Percentiles rank a stretch among this genome's conserved stretches.
Evolutionary conservation across 257 asterid genomes (phyloP).

Genomic region (Paraleonurus japonicus): DNA sequence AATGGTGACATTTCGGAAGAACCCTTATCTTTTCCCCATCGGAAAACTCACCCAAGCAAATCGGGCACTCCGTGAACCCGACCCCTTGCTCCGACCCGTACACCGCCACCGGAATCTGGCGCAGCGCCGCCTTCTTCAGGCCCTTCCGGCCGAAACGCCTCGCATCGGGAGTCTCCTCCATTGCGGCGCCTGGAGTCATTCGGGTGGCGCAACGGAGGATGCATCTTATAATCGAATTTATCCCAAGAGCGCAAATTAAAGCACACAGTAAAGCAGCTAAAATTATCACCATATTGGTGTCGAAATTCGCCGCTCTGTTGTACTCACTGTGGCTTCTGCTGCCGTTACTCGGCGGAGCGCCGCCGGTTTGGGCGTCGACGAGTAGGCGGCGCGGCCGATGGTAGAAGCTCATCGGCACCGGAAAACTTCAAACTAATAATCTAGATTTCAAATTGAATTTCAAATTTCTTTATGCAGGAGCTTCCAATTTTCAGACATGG

Average conservation of each 20-base stretch:
- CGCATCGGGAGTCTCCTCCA: conserved; percentile 23
- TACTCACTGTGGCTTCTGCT: conserved; percentile 35
- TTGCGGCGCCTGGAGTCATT: conserved; percentile 25
- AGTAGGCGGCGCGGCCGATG: conserved; percentile 47
- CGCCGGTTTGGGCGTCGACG: conserved; percentile 27
- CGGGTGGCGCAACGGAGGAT: conserved; percentile 49
- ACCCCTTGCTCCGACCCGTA: conserved; percentile 43
- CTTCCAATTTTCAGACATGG: not conserved
- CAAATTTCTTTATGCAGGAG: not conserved
- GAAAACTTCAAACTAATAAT: not conserved
- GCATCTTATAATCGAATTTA: conserved; percentile 60
- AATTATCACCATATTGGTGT: conserved; percentile 70
- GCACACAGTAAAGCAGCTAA: conserved; percentile 74
- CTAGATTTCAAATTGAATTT: not conserved
- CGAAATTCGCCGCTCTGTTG: conserved; percentile 52
- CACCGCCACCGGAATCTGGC: conserved; percentile 62
- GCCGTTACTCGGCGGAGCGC: conserved; percentile 28
- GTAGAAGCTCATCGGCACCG: conserved; percentile 35
- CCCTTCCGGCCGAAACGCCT: conserved; percentile 46
- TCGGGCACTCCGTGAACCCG: conserved; percentile 62
- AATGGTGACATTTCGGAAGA: conserved; percentile 68
- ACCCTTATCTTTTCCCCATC: conserved; percentile 79
- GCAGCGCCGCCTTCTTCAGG: conserved; percentile 48
- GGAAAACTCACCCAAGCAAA: conserved; percentile 65
- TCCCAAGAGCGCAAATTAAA: conserved; percentile 65